Evolutionary conservation across 768 basidiomycete genomes (phyloP).

Genomic region (Filobasidium floriforme): DNA sequence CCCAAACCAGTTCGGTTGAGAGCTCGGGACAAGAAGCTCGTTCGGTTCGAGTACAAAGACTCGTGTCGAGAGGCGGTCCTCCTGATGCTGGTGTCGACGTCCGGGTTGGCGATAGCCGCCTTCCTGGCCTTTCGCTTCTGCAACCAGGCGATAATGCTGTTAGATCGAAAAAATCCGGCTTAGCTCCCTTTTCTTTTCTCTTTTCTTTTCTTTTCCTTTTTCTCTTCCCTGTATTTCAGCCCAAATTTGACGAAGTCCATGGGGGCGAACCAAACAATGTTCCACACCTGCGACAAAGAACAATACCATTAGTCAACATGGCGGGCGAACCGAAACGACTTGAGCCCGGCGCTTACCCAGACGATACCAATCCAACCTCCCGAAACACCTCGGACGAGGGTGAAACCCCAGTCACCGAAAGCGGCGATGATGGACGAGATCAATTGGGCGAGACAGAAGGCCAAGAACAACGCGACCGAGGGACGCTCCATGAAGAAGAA

Average conservation of each 20-base stretch:
- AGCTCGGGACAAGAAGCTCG: slow-evolving; percentile 82
- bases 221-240: too few relatives aligned
- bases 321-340: too few relatives aligned
- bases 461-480: slow-evolving; percentile 75
- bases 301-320: too few relatives aligned
- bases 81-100: slow-evolving; percentile 54
- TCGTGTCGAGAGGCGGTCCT: slow-evolving; percentile 90
- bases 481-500: slow-evolving; percentile 45
- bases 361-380: slow-evolving; percentile 96
- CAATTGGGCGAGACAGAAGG: slow-evolving; percentile 89
- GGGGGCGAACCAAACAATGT: slow-evolving; percentile 92
- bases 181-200: too few relatives aligned
- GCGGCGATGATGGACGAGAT: slow-evolving; percentile 91
- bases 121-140: slow-evolving; percentile 54
- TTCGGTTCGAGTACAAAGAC: slow-evolving; percentile 89
- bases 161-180: too few relatives aligned
- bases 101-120: slow-evolving; percentile 44
- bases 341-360: too few relatives aligned
- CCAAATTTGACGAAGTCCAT: slow-evolving; percentile 96
- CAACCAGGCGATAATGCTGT: slow-evolving; percentile 75
- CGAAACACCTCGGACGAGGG: slow-evolving; percentile 66
- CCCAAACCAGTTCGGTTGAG: slow-evolving; percentile 83
- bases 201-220: too few relatives aligned
- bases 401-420: slow-evolving; percentile 92
- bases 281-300: too few relatives aligned